Base-by-base conservation (phyloP, 768 basidiomycete species). In the Trametopsis cervina region DNA sequence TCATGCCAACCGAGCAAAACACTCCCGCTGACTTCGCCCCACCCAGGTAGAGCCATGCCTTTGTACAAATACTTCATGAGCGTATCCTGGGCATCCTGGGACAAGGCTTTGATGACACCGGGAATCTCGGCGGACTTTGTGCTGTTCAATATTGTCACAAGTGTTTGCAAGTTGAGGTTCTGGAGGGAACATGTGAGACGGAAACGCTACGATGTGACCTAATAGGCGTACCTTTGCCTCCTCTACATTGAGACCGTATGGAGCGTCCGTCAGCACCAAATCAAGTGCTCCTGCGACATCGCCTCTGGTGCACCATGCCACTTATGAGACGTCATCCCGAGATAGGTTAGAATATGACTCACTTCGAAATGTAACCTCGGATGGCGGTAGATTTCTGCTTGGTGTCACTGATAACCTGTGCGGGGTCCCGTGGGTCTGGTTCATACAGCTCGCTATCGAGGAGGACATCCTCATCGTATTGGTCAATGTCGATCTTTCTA, bases 21-120 rank as follows among this genome's bases (percentile, higher is more conserved):
- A 53, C 79, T 82, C 37, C 81, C 80, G 56, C 73, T 78, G 48
- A 81, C 71, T 53, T 83, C 82, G 24, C 78, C 74, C 63, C 76
- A 73, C 13, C 73, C 81, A 2, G 74, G 70, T 58, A 75, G 65
- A 15, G 73, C 78, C 94, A 96, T 97, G 13, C 90, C 94, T 70
- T 98, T 98, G 78, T 97, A 98, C 13, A 98, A 71, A 61, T 95
- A 98, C 63, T 94, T 95, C 95, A 96, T 98, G 46, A 97, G 75
- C 25, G 84, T 88, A 60, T 96, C 95, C 60, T 93, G 89, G 38
- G 76, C 69, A 43, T 89, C 85, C 56, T 76, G 76, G 2, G 83
- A 76, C 24, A 97, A 74, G 0, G 74, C 64, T 59, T 83, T 86
- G 63, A 96, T 75, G 42, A 87, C 80, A 21, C 69, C 68, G 2